Percentiles rank a stretch among this genome's conserved stretches.
These are phyloP conservation scores for Diplogelasinospora grovesii DNA, from an alignment of 495 filamentous ascomycete genomes.

Conservation along the genomic window DNA sequence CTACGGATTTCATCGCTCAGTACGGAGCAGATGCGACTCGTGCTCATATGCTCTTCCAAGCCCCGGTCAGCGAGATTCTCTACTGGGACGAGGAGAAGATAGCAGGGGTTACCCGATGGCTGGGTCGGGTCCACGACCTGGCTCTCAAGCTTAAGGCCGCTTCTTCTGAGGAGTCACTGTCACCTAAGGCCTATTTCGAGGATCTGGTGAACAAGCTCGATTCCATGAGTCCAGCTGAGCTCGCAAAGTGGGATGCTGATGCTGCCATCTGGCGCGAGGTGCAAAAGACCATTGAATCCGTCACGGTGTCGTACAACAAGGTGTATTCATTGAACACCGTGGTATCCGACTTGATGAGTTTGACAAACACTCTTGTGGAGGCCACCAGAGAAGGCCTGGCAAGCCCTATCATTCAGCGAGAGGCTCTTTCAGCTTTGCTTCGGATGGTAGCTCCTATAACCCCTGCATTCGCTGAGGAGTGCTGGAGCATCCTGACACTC, in stretches of 20 bases:
- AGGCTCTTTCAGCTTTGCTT: constrained; percentile 45
- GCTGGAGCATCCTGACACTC: constrained; percentile 54
- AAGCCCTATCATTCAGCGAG: constrained; percentile 19
- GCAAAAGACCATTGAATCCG: constrained; percentile 59
- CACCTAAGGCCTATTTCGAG: constrained; percentile 26
- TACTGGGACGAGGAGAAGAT: constrained; percentile 88
- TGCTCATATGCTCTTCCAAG: constrained; percentile 82
- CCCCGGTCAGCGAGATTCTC: constrained; percentile 71
- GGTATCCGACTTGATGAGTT: constrained; percentile 70
- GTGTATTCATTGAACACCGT: constrained; percentile 74
- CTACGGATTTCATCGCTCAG: constrained; percentile 56
- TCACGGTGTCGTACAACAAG: constrained; percentile 60
- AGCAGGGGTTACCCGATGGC: constrained; percentile 72
- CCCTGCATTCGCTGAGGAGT: constrained; percentile 72
- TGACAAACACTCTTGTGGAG: constrained; percentile 59
- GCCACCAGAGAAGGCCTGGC: constrained; percentile 6
- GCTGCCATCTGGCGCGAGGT: constrained; percentile 53
- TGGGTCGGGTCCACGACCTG: constrained; percentile 57
- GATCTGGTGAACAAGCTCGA: constrained; percentile 1
- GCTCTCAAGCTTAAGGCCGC: constrained; percentile 30
- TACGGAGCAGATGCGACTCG: constrained; percentile 81
- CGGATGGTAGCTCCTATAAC: constrained; percentile 70
- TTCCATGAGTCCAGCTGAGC: constrained; percentile 14
- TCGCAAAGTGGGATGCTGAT: constrained; percentile 40
- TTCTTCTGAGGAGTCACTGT: not conserved